These are phyloP conservation scores for Blastocystis sp. DNA, from an alignment of 352 stramenopile genomes.

Conservation along the genomic window DNA sequence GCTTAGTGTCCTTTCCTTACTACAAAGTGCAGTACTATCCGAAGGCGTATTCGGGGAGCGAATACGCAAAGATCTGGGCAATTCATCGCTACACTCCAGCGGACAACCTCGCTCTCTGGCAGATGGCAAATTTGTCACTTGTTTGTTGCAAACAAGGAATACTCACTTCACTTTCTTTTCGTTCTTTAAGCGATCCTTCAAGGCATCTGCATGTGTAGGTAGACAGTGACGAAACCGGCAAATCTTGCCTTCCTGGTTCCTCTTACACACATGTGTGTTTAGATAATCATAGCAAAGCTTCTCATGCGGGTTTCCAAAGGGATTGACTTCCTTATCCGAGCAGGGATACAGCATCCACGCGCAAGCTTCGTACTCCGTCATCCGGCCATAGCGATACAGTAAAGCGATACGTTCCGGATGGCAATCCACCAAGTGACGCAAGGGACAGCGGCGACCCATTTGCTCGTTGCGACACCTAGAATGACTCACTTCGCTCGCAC, in stretches of 20 bases:
- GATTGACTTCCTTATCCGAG: not conserved
- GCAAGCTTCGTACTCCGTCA: not conserved
- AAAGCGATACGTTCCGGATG: slow-evolving; percentile 35
- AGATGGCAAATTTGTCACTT: not conserved
- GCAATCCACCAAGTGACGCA: slow-evolving; percentile 10
- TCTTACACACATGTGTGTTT: slow-evolving; percentile 35
- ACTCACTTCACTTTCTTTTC: not conserved
- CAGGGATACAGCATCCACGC: slow-evolving; percentile 12
- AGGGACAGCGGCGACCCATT: not conserved
- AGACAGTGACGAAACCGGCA: slow-evolving; percentile 50
- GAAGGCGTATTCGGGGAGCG: not conserved
- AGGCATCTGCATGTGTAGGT: not conserved
- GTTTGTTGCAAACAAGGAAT: not conserved
- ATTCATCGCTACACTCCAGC: slow-evolving; percentile 27
- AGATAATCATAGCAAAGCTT: slow-evolving; percentile 54
- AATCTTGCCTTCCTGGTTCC: slow-evolving; percentile 38
- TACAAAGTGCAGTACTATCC: slow-evolving; percentile 40
- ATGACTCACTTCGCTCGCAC: not conserved
- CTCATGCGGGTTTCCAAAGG: not conserved
- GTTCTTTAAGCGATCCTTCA: not conserved
- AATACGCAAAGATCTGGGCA: slow-evolving; percentile 27
- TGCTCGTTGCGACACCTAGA: slow-evolving; percentile 16
- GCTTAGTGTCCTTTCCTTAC: not conserved
- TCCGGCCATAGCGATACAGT: not conserved
- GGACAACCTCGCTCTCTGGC: slow-evolving; percentile 46